phyloP scores from a whole-genome alignment of 1,284 basidiomycete species.

The Microbotryum scabiosae region DNA sequence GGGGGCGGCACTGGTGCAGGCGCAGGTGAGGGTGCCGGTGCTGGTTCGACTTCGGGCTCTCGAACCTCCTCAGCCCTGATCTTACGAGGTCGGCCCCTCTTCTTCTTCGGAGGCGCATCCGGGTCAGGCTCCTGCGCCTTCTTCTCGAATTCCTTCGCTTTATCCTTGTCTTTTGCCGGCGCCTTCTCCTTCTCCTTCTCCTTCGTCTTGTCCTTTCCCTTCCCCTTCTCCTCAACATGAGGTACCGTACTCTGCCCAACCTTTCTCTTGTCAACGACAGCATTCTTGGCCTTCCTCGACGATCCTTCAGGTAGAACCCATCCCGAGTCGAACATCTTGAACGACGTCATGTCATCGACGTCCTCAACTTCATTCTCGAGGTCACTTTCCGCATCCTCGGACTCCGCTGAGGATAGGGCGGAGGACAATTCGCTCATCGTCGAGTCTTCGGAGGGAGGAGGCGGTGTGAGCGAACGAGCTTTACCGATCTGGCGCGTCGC shows the following conservation, averaged over 20 bases:
- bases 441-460: too few relatives aligned
- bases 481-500: too few relatives aligned
- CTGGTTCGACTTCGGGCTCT: slow-evolving; percentile 4
- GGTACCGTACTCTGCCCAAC: neutral
- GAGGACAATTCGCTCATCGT: too few relatives aligned
- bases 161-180: slow-evolving; percentile 8
- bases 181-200: slow-evolving; percentile 27
- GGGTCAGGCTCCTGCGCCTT: neutral
- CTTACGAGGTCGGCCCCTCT: slow-evolving; percentile 4
- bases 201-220: slow-evolving; percentile 23
- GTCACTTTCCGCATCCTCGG: too few relatives aligned
- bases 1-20: too few relatives aligned
- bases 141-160: slow-evolving; percentile 1
- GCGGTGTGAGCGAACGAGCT: too few relatives aligned
- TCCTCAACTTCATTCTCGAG: neutral
- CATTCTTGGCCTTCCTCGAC: neutral
- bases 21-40: neutral
- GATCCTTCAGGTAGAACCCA: neutral
- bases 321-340: slow-evolving; percentile 1
- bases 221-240: slow-evolving; percentile 1
- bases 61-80: slow-evolving; percentile 1
- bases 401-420: too few relatives aligned
- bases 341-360: neutral
- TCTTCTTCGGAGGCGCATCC: slow-evolving; percentile 2
- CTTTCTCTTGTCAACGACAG: neutral